These are phyloP conservation scores for Phialocephala sp. DNA, from an alignment of 2,329 filamentous ascomycete genomes.

Conservation along the genomic window DNA sequence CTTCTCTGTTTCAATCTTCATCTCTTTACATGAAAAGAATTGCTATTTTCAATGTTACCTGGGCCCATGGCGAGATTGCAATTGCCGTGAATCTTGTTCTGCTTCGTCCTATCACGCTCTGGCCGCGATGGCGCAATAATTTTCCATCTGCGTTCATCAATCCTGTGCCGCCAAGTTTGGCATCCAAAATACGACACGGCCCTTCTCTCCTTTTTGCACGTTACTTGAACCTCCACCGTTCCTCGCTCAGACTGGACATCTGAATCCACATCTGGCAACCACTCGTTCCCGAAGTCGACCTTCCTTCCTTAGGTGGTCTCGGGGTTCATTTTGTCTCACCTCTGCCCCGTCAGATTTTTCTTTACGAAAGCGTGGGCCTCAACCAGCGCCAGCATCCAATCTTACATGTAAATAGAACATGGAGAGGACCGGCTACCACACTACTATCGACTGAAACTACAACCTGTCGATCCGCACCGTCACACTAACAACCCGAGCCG, in stretches of 20 bases:
- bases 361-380: constrained; percentile 20
- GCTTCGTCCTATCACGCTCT: constrained; percentile 13
- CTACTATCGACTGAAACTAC: constrained; percentile 19
- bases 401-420: constrained; percentile 30
- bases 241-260: constrained; percentile 20
- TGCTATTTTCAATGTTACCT: constrained; percentile 15
- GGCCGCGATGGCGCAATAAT: constrained; percentile 32
- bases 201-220: constrained; percentile 28
- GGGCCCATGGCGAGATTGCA: constrained; percentile 13
- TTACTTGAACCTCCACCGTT: constrained; percentile 30
- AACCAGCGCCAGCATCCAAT: constrained; percentile 14
- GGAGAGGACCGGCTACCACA: constrained; percentile 25
- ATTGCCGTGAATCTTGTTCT: constrained; percentile 9
- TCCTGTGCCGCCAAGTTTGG: constrained; percentile 11
- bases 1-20: constrained; percentile 14
- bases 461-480: constrained; percentile 24
- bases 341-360: constrained; percentile 15
- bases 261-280: constrained; percentile 22
- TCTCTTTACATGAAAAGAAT: constrained; percentile 21
- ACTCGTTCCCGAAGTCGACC: constrained; percentile 26
- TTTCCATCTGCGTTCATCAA: constrained; percentile 23
- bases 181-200: constrained; percentile 18
- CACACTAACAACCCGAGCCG: constrained; percentile 31
- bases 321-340: constrained; percentile 13
- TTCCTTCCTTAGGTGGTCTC: constrained; percentile 26